Conservation (phyloP, 106 monocot species). For the Acanthochlamys bracteata region DNA sequence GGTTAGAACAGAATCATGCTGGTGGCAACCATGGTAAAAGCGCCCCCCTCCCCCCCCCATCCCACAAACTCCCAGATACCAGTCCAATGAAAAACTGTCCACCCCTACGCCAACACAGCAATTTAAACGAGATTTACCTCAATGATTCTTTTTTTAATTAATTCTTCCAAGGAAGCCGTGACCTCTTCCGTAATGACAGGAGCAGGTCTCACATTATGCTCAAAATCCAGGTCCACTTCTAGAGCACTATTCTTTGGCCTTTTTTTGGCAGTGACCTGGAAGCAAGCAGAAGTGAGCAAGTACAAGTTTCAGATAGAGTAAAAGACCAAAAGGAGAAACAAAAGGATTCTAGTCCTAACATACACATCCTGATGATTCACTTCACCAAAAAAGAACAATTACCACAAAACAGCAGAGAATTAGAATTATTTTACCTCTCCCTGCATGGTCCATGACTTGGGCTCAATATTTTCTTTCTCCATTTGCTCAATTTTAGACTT, state of each 20-base stretch:
- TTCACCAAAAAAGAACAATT: neutral
- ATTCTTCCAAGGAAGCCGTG: conserved; percentile 76
- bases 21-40: no score
- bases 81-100: neutral
- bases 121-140: conserved; percentile 37
- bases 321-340: conserved; percentile 3
- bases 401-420: neutral
- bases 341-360: neutral
- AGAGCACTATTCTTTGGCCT: conserved; percentile 95
- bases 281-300: conserved; percentile 1
- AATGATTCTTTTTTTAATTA: conserved; percentile 73
- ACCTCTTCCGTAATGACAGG: conserved; percentile 75
- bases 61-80: no score
- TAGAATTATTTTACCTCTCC: conserved; percentile 58
- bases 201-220: conserved; percentile 64
- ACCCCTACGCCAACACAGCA: neutral
- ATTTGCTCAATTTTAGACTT: conserved; percentile 63
- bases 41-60: no score
- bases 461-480: conserved; percentile 83
- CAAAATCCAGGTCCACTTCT: conserved; percentile 95
- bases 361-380: neutral
- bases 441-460: conserved; percentile 84
- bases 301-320: neutral
- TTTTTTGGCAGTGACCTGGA: conserved; percentile 77
- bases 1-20: no score